Evolutionary conservation across 225 moss, liverwort and hornwort genomes (phyloP).

Genomic region (Pseudisothecium myosuroides): DNA sequence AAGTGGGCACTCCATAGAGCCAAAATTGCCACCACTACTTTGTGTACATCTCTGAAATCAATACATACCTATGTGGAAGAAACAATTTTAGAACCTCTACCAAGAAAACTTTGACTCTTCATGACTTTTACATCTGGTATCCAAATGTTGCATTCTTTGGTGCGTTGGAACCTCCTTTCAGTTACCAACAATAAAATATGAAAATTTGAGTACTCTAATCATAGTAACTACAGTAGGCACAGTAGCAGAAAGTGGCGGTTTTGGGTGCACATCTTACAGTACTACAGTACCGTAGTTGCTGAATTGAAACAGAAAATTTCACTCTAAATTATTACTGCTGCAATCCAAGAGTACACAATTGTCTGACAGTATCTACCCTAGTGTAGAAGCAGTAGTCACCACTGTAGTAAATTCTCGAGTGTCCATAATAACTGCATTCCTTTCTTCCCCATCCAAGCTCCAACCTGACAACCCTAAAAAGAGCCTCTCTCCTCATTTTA

Average conservation of each 20-base stretch:
- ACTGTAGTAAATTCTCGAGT: neutral
- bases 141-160: neutral
- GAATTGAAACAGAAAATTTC: neutral
- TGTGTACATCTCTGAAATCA: neutral
- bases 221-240: fast-evolving
- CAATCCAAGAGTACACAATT: neutral
- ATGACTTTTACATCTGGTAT: neutral
- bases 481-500: neutral
- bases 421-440: neutral
- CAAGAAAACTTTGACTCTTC: too few relatives aligned
- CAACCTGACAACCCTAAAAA: neutral
- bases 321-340: neutral
- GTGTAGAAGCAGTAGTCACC: neutral
- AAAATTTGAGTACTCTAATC: neutral
- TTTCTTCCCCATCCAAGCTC: neutral
- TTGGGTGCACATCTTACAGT: neutral
- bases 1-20: fast-evolving
- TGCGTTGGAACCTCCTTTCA: neutral
- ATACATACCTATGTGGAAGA: fast-evolving
- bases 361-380: neutral
- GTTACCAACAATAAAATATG: neutral
- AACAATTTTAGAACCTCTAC: neutral
- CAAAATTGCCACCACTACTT: neutral
- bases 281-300: too few relatives aligned
- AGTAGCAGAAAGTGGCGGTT: neutral